These are phyloP conservation scores for Sesbania bispinosa DNA, from an alignment of 306 rosid species.

Conservation along the genomic window DNA sequence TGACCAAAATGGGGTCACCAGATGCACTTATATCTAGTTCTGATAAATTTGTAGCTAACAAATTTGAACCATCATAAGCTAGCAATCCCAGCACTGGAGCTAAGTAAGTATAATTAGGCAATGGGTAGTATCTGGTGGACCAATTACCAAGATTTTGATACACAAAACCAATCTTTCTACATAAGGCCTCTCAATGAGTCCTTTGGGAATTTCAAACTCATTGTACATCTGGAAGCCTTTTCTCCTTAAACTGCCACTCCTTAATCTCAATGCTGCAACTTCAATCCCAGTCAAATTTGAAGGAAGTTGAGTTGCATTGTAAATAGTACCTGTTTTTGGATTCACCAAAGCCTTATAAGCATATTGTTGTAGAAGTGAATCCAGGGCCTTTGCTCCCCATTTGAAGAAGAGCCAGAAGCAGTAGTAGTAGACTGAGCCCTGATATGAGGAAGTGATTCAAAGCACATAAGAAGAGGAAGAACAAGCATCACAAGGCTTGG, in stretches of 20 bases:
- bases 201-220: slow-evolving; percentile 59
- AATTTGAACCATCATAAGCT: slow-evolving; percentile 65
- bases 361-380: slow-evolving; percentile 51
- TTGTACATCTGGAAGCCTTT: slow-evolving; percentile 52
- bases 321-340: slow-evolving; percentile 61
- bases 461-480: slow-evolving; percentile 37
- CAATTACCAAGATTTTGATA: slow-evolving; percentile 76
- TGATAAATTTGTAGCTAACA: slow-evolving; percentile 49
- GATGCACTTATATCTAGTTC: slow-evolving; percentile 48
- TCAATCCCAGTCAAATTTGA: slow-evolving; percentile 50
- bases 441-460: slow-evolving; percentile 38
- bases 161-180: slow-evolving; percentile 84
- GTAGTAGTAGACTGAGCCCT: slow-evolving; percentile 37
- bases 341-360: slow-evolving; percentile 49
- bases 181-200: slow-evolving; percentile 55
- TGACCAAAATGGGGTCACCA: slow-evolving; percentile 46
- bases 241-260: slow-evolving; percentile 86
- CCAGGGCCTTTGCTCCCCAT: slow-evolving; percentile 34
- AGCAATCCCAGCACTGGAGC: slow-evolving; percentile 86
- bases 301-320: slow-evolving; percentile 41
- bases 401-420: slow-evolving; percentile 31
- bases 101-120: slow-evolving; percentile 63
- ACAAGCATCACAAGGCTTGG: slow-evolving; percentile 52
- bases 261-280: slow-evolving; percentile 56
- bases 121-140: slow-evolving; percentile 56